Evolutionary conservation across 2,329 filamentous ascomycete species (phyloP).

Genomic region (Nannizziopsis arthrosporioides): DNA sequence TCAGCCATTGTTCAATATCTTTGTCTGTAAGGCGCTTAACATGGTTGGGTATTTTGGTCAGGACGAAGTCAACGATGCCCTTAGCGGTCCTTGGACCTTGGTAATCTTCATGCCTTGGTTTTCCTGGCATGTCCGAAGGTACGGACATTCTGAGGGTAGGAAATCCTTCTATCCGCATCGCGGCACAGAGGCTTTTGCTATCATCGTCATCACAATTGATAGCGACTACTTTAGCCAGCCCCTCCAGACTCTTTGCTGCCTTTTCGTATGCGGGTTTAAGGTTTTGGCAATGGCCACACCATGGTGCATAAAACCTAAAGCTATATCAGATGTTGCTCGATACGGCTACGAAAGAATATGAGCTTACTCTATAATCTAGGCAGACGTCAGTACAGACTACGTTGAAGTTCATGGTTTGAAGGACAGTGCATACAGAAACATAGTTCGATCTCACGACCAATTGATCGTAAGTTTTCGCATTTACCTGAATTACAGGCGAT

Average conservation of each 20-base stretch:
- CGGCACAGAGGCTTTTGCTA: constrained; percentile 78
- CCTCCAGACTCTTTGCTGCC: constrained; percentile 76
- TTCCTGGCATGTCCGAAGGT: constrained; percentile 68
- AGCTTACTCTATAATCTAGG: constrained; percentile 43
- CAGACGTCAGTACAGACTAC: constrained; percentile 15
- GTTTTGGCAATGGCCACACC: constrained; percentile 95
- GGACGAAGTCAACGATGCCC: constrained; percentile 73
- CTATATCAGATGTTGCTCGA: background rate
- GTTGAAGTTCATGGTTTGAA: background rate
- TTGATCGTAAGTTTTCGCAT: constrained; percentile 64
- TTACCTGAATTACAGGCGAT: constrained; percentile 76
- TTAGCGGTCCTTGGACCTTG: constrained; percentile 72
- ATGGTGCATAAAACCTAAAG: constrained; percentile 82
- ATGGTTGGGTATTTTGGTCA: constrained; percentile 81
- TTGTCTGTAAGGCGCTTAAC: constrained; percentile 73
- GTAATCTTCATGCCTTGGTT: constrained; percentile 81
- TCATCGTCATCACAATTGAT: constrained; percentile 87
- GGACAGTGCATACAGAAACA: constrained; percentile 57
- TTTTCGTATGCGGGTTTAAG: constrained; percentile 95
- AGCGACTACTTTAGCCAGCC: constrained; percentile 85
- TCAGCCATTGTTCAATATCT: constrained; percentile 63
- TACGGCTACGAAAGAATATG: background rate
- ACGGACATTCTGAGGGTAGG: constrained; percentile 89
- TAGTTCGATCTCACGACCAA: constrained; percentile 82
- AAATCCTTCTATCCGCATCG: constrained; percentile 84